These are phyloP conservation scores for Malus hybrid DNA, from an alignment of 331 rosid genomes.

Conservation along the genomic window DNA sequence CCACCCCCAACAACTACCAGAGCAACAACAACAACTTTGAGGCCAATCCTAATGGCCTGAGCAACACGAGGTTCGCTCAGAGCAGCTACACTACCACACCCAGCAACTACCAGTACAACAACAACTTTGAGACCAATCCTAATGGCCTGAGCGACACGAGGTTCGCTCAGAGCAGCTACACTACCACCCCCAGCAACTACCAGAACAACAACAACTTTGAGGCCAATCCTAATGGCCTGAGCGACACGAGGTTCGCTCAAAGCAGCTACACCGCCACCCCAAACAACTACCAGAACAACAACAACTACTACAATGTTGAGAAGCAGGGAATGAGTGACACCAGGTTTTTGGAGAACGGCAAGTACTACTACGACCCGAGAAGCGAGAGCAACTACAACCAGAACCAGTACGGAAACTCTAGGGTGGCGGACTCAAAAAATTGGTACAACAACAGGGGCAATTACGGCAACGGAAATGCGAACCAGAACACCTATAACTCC, in stretches of 20 bases:
- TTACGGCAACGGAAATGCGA: constrained; percentile 31
- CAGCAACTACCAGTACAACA: no score
- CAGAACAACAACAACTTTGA: no score
- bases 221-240: background rate
- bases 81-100: background rate
- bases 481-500: constrained; percentile 35
- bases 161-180: background rate
- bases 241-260: background rate
- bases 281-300: constrained; percentile 20
- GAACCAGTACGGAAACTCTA: constrained; percentile 29
- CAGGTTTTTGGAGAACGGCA: constrained; percentile 70
- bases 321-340: constrained; percentile 61
- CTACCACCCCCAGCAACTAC: background rate
- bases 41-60: background rate
- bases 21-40: constrained; percentile 12
- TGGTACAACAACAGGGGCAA: constrained; percentile 34
- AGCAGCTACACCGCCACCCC: constrained; percentile 12
- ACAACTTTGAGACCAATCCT: background rate
- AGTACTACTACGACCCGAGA: constrained; percentile 32
- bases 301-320: constrained; percentile 22
- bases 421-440: constrained; percentile 19
- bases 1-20: no score
- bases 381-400: constrained; percentile 36
- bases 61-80: background rate
- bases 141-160: background rate